phyloP scores from a whole-genome alignment of 2,329 filamentous ascomycete species.

The Knoxdaviesia proteae region DNA sequence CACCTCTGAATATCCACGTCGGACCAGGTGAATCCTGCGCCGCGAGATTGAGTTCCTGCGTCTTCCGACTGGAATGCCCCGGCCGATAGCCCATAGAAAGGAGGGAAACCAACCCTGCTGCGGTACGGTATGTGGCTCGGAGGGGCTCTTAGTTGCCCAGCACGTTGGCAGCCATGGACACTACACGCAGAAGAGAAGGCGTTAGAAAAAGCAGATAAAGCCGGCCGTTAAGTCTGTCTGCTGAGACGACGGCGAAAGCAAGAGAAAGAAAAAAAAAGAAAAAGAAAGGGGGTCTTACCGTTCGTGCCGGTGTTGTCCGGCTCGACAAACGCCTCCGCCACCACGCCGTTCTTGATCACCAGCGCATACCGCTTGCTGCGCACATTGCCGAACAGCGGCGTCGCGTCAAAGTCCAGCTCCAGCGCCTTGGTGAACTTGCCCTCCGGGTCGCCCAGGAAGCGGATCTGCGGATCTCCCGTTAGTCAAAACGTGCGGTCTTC shows the following conservation, averaged over 20 bases:
- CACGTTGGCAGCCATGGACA: conserved; percentile 30
- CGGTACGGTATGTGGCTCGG: no score
- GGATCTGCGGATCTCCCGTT: conserved; percentile 35
- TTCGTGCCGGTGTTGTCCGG: conserved; percentile 70
- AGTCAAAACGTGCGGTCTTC: not conserved
- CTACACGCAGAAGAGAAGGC: conserved; percentile 10
- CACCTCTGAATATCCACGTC: no score
- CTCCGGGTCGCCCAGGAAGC: conserved; percentile 69
- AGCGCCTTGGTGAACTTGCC: conserved; percentile 65
- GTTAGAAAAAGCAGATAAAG: no score
- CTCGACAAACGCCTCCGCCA: conserved; percentile 65
- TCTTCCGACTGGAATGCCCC: no score
- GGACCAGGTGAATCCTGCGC: no score
- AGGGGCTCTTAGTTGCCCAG: conserved; percentile 9
- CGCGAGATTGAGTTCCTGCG: no score
- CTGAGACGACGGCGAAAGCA: not conserved
- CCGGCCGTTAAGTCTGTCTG: not conserved
- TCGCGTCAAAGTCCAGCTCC: conserved; percentile 63
- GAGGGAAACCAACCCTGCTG: no score
- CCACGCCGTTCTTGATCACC: conserved; percentile 64
- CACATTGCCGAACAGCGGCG: conserved; percentile 58
- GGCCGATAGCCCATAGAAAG: no score
- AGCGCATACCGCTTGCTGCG: conserved; percentile 80
- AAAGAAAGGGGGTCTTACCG: conserved; percentile 27
- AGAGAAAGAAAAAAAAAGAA: not conserved